Base-by-base conservation (phyloP, 768 basidiomycete species). In the Boletus speciosus region DNA sequence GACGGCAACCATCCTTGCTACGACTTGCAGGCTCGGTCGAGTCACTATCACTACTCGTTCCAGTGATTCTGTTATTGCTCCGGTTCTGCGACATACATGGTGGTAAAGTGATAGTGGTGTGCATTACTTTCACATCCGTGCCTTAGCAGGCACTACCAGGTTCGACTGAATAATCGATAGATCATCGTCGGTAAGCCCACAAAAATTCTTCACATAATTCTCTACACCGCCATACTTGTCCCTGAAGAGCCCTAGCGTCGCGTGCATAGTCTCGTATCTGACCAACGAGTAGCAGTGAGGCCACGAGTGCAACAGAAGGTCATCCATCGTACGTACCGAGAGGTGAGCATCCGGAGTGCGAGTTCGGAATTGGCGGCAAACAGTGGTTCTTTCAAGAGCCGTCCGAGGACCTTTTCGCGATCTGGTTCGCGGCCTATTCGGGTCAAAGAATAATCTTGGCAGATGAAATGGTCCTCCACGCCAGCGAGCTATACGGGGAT, bases 261-360 rank as follows among this genome's bases (percentile, higher is more conserved):
- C 82, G n/a, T 75, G 58, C 90, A 93, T 93, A 1, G 88, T 89
- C 62, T 85, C 86, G 43, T 76, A 78, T 47, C 90, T 90, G 57
- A 36, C 6, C 16, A 8, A 16, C 39, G 35, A 23, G 14, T 9
- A 32, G n/a, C 6, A 29, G 31, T 47, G 36, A 57, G 49, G 8
- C 29, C 25, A 36, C n/a, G 37, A 23, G 10, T 12, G 31, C 19
- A 27, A 38, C 42, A n/a, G 15, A 29, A 7, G 32, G 5, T 15
- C 34, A 14, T 35, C 25, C 21, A 37, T 43, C n/a, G 27, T 31
- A 50, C 56, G 49, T 64, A 88, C 89, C 85, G 80, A 60, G 88
- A 90, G 5, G 85, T 82, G 49, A 92, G 82, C 87, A 91, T 88
- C 56, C 88, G 90, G n/a, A 89, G 73, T 2, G 88, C 88, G 23